Evolutionary conservation across 768 basidiomycete species (phyloP).

Genomic region (Hysterangium stoloniferum): DNA sequence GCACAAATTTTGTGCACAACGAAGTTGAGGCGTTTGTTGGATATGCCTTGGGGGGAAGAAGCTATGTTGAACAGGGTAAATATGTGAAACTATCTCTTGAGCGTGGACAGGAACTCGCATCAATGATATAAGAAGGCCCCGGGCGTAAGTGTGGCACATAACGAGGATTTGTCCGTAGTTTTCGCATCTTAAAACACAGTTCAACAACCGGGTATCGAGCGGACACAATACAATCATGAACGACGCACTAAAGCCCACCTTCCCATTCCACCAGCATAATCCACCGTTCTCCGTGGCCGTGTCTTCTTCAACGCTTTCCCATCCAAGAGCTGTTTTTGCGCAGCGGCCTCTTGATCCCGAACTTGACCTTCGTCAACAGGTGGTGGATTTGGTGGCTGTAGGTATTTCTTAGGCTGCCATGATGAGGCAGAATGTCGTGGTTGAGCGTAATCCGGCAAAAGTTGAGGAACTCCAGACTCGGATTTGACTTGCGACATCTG

Average conservation of each 20-base stretch:
- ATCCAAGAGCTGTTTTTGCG: constrained; percentile 61
- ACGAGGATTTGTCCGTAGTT: constrained; percentile 69
- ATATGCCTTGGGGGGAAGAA: constrained; percentile 92
- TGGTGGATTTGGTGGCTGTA: constrained; percentile 66
- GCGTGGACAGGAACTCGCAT: constrained; percentile 40
- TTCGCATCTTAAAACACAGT: constrained; percentile 44
- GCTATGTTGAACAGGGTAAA: constrained; percentile 42
- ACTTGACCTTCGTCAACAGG: constrained; percentile 68
- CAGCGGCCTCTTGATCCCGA: constrained; percentile 73
- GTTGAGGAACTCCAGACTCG: constrained; percentile 3
- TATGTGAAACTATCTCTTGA: constrained; percentile 24
- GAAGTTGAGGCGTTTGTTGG: constrained; percentile 88
- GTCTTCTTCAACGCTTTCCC: constrained; percentile 86
- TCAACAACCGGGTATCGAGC: not conserved
- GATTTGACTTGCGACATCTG: too few relatives aligned
- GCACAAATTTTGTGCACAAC: constrained; percentile 93
- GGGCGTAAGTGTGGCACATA: constrained; percentile 77
- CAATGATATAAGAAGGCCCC: constrained; percentile 80
- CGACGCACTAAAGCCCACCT: constrained; percentile 73
- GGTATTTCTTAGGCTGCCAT: constrained; percentile 71
- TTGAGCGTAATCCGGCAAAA: constrained; percentile 4
- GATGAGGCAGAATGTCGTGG: constrained; percentile 3
- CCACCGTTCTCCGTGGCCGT: constrained; percentile 87
- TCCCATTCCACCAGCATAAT: constrained; percentile 85
- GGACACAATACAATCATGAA: constrained; percentile 9